Evolutionary conservation across 805 yeast genomes (phyloP).

Genomic region (Candida ovalis): DNA sequence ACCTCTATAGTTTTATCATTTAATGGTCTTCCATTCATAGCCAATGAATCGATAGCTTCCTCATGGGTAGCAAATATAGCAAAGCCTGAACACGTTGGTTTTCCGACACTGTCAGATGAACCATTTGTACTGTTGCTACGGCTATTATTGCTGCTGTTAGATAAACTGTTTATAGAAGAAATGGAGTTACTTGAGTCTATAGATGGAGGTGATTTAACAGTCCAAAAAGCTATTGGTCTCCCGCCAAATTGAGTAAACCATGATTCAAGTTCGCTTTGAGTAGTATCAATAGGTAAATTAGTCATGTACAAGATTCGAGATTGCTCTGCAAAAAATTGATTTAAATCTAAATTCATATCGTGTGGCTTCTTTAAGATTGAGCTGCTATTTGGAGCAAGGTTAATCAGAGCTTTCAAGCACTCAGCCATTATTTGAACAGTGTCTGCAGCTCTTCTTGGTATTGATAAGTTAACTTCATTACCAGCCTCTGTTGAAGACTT

Average conservation of each 20-base stretch:
- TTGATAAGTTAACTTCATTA: constrained; percentile 20
- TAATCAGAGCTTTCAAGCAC: constrained; percentile 43
- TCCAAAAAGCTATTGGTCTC: constrained; percentile 87
- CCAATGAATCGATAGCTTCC: constrained; percentile 75
- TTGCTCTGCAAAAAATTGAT: constrained; percentile 62
- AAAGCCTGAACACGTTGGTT: constrained; percentile 66
- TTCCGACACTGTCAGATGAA: constrained; percentile 32
- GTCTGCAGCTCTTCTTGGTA: constrained; percentile 41
- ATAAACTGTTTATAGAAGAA: constrained; percentile 3
- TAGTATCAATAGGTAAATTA: constrained; percentile 81
- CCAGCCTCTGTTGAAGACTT: constrained; percentile 12
- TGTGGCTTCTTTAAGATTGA: constrained; percentile 67
- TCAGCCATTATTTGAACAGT: constrained; percentile 44
- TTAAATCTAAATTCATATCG: constrained; percentile 71
- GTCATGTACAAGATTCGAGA: constrained; percentile 76
- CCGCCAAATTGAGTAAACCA: constrained; percentile 91
- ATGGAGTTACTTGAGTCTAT: constrained; percentile 9
- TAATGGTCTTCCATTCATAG: constrained; percentile 71
- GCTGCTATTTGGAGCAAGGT: constrained; percentile 46
- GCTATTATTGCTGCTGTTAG: constrained; percentile 10
- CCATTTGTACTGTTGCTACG: constrained; percentile 14
- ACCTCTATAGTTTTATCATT: constrained; percentile 78
- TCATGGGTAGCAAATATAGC: constrained; percentile 82
- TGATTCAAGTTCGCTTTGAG: constrained; percentile 83
- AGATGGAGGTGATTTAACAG: constrained; percentile 54